phyloP scores from a whole-genome alignment of 768 basidiomycete species.

The Myochromella boudieri region DNA sequence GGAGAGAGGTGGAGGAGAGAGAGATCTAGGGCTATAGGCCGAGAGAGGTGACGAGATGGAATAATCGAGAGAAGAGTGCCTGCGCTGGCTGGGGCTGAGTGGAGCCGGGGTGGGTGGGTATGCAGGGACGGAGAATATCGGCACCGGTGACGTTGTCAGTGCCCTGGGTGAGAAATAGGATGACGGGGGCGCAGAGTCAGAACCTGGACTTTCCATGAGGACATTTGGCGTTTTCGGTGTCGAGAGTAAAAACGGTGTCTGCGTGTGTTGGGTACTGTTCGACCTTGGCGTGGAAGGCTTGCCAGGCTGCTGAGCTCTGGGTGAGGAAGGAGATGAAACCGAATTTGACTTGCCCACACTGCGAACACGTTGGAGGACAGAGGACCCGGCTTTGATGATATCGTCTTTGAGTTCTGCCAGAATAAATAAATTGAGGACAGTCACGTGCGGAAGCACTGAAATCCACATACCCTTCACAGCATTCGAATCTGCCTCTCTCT shows the following conservation, averaged over 20 bases:
- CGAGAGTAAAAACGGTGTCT: too few species aligned
- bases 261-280: not conserved
- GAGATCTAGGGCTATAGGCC: slow-evolving; percentile 1
- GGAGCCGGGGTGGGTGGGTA: not conserved
- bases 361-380: slow-evolving; percentile 39
- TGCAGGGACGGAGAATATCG: not conserved
- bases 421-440: not conserved
- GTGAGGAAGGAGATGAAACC: slow-evolving; percentile 12
- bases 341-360: slow-evolving; percentile 28
- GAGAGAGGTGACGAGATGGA: not conserved
- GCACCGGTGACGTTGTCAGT: not conserved
- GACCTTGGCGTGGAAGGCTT: not conserved
- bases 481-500: slow-evolving; percentile 23
- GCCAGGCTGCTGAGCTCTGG: slow-evolving; percentile 5
- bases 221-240: too few species aligned
- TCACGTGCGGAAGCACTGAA: too few species aligned
- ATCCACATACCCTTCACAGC: slow-evolving; percentile 30
- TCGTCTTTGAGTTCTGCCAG: slow-evolving; percentile 27
- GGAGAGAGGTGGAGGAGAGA: not conserved
- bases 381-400: slow-evolving; percentile 35
- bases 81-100: not conserved
- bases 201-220: too few species aligned
- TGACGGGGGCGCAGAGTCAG: not conserved
- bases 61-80: not conserved
- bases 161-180: not conserved